These are phyloP conservation scores for Colletotrichum sp. DNA, from an alignment of 2,329 filamentous ascomycete genomes.

Conservation along the genomic window DNA sequence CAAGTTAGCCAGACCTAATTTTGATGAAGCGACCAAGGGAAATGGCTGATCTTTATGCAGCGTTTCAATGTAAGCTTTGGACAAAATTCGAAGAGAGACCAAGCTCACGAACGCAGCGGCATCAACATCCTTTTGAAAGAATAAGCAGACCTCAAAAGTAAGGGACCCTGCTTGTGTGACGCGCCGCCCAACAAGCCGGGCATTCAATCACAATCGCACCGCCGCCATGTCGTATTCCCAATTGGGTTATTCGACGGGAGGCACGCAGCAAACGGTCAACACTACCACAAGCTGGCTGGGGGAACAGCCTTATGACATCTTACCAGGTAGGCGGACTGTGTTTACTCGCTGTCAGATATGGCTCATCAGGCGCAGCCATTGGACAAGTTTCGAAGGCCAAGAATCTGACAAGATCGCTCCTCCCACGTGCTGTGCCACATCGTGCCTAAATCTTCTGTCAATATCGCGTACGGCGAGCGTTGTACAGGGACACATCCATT, in stretches of 20 bases:
- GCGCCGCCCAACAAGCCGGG: background rate
- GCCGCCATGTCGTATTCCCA: background rate
- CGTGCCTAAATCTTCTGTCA: background rate
- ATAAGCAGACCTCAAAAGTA: background rate
- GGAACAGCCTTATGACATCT: background rate
- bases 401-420: background rate
- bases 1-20: fast-evolving
- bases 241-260: background rate
- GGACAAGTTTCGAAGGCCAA: background rate
- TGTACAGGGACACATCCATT: background rate
- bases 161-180: background rate
- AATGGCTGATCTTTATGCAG: background rate
- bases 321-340: background rate
- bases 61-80: background rate
- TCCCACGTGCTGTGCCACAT: background rate
- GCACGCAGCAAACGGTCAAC: background rate
- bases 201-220: background rate
- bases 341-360: background rate
- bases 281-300: background rate
- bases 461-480: background rate
- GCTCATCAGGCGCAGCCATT: background rate
- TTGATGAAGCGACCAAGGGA: background rate
- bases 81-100: background rate
- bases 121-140: background rate
- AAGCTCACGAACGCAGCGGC: background rate